Base-by-base conservation (phyloP, 2,329 filamentous ascomycete genomes). In the Venturiaceae sp. region DNA sequence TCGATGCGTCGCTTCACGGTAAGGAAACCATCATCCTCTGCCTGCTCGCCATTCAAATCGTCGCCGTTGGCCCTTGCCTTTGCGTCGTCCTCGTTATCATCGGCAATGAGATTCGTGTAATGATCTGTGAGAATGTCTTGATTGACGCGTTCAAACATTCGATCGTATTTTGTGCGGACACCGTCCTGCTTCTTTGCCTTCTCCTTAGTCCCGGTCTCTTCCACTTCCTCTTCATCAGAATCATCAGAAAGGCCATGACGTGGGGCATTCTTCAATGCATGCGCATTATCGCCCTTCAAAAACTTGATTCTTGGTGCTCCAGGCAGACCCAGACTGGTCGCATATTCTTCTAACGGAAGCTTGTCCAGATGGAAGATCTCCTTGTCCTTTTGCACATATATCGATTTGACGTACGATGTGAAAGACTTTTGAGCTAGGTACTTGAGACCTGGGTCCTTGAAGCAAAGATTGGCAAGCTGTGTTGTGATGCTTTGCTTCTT, bases 361-460 rank as follows among this genome's bases (percentile, higher is more conserved):
- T 89, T 82, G 61, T 89, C 84, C 34, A 99, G 77, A 61, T 94
- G 83, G 75, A 99, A 99, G 1, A 95, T 81, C 16, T 92, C 87
- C 73, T 95, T 96, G 69, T 96, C 91, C 66, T 87, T 91, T 71
- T 96, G 92, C 30, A 96, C 75, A 68, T 94, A 85, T 37, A 99
- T 74, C 1, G 91, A 95, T 61, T 88, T 85, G 13, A 87, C 84
- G 71, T 97, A 96, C 62, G 87, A 92, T 65, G 92, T 86, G 66
- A 99, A 99, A 0, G 94, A 91, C 71, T 97, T 99, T 68, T 97
- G 92, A 0, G 88, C 95, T 1, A 97, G 80, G 64, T 97, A 97
- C 67, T 97, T 97, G 64, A 97, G 75, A 63, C 95, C 89, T 0
- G 90, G 87, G 63, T 96, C 90, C 71, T 96, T 89, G 76, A 97